Base-by-base conservation (phyloP, 164 flowering plant genomes). In the Buxus sempervirens region DNA sequence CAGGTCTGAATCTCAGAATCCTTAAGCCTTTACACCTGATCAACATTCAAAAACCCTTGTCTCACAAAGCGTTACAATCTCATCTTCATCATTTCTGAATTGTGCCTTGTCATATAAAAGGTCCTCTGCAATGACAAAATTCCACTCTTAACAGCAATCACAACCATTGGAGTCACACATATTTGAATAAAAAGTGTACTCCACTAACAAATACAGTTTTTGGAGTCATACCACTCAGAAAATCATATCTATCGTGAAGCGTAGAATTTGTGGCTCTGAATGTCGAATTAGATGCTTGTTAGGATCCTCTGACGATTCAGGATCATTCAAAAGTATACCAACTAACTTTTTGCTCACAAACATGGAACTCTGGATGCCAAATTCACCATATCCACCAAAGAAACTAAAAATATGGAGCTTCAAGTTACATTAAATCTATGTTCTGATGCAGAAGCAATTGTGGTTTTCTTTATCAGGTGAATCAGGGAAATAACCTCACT, bases 161-260 rank as follows among this genome's bases (percentile, higher is more conserved):
- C 96, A 2, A 98, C 99, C 66, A 97, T 79, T 0, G n/a, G 98
- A 96, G 77, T 96, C 99, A 70, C 99, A 98, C 63, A 85, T 98
- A 83, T 93, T 96, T 0, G 96, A 98, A 73, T 71, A 85, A 64
- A 93, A 75, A 20, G 80, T 86, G 68, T 88, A n/a, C 81, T 58
- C 91, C 98, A 66, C 81, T 56, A 42, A 91, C 83, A 64, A 96
- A 90, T 60, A 84, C 98, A 0, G 95, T 90, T 41, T 93, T 87
- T 0, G 98, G 97, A 4, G 98, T 96, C 13, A 98, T 96, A 45
- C 99, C 99, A 80, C 99, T 93, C 96, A 90, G 83, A 4, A 85
- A 64, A 81, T 96, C 99, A 77, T 96, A 97, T 63, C 89, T 91
- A 32, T 72, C 65, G 73, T 82, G 96, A 26, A 96, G 82, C 55